These are phyloP conservation scores for Cyathus striatus DNA, from an alignment of 768 basidiomycete genomes.

Conservation along the genomic window DNA sequence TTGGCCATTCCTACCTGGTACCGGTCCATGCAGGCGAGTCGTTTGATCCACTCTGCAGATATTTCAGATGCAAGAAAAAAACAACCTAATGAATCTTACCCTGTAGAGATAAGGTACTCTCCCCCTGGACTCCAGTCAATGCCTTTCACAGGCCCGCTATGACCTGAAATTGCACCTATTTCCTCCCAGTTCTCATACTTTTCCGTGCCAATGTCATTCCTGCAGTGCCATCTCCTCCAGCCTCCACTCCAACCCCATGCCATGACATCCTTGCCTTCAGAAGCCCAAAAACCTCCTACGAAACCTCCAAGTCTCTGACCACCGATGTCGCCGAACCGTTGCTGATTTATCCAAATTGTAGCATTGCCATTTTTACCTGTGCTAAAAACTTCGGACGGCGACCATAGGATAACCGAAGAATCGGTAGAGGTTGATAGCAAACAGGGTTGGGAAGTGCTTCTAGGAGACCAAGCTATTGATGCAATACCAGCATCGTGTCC, in stretches of 20 bases:
- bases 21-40: slow-evolving; percentile 77
- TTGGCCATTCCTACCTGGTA: slow-evolving; percentile 15
- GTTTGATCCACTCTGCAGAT: slow-evolving; percentile 79
- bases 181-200: slow-evolving; percentile 63
- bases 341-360: slow-evolving; percentile 85
- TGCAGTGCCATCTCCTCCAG: slow-evolving; percentile 80
- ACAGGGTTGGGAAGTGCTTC: slow-evolving; percentile 27
- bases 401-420: slow-evolving; percentile 94
- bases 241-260: slow-evolving; percentile 95
- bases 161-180: slow-evolving; percentile 78
- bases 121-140: slow-evolving; percentile 85
- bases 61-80: slow-evolving; percentile 4
- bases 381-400: slow-evolving; percentile 52
- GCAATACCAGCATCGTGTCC: slow-evolving; percentile 97
- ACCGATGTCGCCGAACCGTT: slow-evolving; percentile 94
- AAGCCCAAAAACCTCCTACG: slow-evolving; percentile 83
- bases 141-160: slow-evolving; percentile 73
- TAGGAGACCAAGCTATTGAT: slow-evolving; percentile 77
- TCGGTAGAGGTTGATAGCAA: slow-evolving; percentile 94
- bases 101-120: slow-evolving; percentile 79
- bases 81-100: slow-evolving; percentile 41
- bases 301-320: slow-evolving; percentile 89
- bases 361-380: slow-evolving; percentile 32
- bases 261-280: slow-evolving; percentile 55
- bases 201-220: slow-evolving; percentile 9